phyloP scores from a whole-genome alignment of 345 rosid species.

The Murraya koenigii region DNA sequence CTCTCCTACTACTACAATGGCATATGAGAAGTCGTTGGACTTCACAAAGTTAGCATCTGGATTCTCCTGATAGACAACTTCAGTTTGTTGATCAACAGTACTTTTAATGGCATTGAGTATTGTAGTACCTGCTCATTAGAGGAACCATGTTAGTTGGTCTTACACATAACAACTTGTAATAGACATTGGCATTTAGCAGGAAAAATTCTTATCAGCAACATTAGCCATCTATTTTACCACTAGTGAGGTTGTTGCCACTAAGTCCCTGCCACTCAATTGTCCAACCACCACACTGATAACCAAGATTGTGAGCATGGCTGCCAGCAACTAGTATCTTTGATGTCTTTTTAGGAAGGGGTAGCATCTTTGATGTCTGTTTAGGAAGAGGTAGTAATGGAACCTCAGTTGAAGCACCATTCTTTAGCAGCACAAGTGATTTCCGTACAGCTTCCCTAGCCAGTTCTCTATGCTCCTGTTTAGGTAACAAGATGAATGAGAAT shows the following conservation, averaged over 20 bases:
- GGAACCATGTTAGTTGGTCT: neutral
- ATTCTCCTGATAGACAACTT: conserved; percentile 36
- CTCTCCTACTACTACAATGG: conserved; percentile 50
- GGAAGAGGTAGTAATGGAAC: conserved; percentile 57
- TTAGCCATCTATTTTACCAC: conserved; percentile 22
- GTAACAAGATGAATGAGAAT: neutral
- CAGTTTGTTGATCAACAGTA: conserved; percentile 29
- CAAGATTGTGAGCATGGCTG: conserved; percentile 63
- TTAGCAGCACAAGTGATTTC: conserved; percentile 70
- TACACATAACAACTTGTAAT: neutral
- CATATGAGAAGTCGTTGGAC: conserved; percentile 38
- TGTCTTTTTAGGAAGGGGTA: conserved; percentile 64
- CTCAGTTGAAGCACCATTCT: conserved; percentile 44
- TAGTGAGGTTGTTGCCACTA: conserved; percentile 45
- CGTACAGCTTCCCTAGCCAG: conserved; percentile 76
- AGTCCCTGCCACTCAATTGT: conserved; percentile 65
- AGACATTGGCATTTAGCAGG: too few relatives aligned
- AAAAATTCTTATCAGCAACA: neutral
- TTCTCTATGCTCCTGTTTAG: conserved; percentile 60
- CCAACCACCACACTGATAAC: conserved; percentile 81
- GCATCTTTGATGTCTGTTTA: conserved; percentile 49
- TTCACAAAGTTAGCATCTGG: conserved; percentile 34
- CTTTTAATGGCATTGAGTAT: conserved; percentile 41
- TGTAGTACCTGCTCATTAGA: conserved; percentile 41
- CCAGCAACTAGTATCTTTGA: conserved; percentile 63